A percentile compares a stretch with the other conserved stretches of the same genome.
These are phyloP conservation scores for Xanthoceras sorbifolium DNA, from an alignment of 345 rosid genomes.

Conservation along the genomic window DNA sequence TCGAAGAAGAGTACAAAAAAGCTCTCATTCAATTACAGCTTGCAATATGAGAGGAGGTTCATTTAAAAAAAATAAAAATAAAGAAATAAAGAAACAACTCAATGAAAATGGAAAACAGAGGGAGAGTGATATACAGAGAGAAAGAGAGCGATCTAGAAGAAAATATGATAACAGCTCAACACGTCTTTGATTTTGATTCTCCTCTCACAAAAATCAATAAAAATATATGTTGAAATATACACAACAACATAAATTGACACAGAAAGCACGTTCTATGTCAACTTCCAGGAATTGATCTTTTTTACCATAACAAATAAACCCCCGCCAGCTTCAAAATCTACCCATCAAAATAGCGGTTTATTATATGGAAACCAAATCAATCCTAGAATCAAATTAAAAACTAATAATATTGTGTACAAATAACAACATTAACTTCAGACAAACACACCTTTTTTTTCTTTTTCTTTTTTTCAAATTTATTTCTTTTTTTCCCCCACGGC, in stretches of 20 bases:
- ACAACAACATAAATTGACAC: background rate
- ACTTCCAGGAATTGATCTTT: background rate
- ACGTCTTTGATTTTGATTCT: conserved; percentile 44
- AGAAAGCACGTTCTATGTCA: conserved; percentile 13
- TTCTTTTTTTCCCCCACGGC: background rate
- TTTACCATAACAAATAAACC: background rate
- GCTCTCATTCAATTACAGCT: conserved; percentile 51
- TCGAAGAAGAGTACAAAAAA: conserved; percentile 7
- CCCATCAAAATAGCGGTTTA: background rate
- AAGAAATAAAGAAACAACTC: conserved; percentile 7
- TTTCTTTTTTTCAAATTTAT: background rate
- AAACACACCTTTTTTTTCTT: too few species aligned
- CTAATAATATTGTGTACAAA: background rate
- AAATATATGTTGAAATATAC: background rate
- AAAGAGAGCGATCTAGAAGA: background rate
- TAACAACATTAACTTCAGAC: background rate
- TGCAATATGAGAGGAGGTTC: conserved; percentile 24
- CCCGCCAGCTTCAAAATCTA: too few species aligned
- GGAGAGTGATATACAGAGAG: conserved; percentile 18
- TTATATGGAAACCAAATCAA: background rate
- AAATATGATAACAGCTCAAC: conserved; percentile 69
- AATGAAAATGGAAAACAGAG: conserved; percentile 3
- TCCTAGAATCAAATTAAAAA: background rate
- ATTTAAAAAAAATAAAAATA: background rate
- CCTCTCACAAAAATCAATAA: background rate